Evolutionary conservation across 192 early-diverging fungal species (phyloP), one percentile per base, ranked within the genome.

Genomic region (Umbelopsis vinacea): DNA sequence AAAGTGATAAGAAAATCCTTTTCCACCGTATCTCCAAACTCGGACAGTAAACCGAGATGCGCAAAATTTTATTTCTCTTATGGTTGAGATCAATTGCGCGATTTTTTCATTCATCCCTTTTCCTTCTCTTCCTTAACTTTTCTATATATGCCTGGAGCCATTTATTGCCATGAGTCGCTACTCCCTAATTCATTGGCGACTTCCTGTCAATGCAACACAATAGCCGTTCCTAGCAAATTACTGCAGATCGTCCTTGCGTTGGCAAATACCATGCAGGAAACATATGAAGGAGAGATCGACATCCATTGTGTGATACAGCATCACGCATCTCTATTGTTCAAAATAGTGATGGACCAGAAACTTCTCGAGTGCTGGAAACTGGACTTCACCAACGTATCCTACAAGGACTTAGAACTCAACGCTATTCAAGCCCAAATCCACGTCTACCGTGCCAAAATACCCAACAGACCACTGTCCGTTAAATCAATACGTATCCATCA

Each of bases 121-220:
- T 33, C 35, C 57, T 63, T 35, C 33, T 63, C 54, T 63, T 26
- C 11, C 10, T 35, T 33, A 63, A 2, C 23, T 35, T 63, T 37
- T 63, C n/a, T n/a, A n/a, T 63, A 29, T 37, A 63, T 63, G 57
- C 57, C 57, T n/a, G 57, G 57, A 63, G 19, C 57, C 33, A 63
- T 63, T 63, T 14, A 63, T 10, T 29, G 29, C 33, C 57, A 63
- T 63, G 57, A 11, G 14, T 12, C 33, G 26, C 57, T 29, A 37
- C 17, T n/a, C 6, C 26, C 33, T 17, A 29, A 0, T 17, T 19
- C 57, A 6, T 12, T 26, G 12, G 12, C 26, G 10, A 23, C 26
- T 10, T 22, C 29, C 0, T 63, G 57, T n/a, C 24, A 63, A 1
- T 63, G 57, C 26, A 38, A 19, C 33, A 63, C 29, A 17, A 35